Conservation (phyloP, 176 grass and related monocot species). For the Metroxylon sagu region DNA sequence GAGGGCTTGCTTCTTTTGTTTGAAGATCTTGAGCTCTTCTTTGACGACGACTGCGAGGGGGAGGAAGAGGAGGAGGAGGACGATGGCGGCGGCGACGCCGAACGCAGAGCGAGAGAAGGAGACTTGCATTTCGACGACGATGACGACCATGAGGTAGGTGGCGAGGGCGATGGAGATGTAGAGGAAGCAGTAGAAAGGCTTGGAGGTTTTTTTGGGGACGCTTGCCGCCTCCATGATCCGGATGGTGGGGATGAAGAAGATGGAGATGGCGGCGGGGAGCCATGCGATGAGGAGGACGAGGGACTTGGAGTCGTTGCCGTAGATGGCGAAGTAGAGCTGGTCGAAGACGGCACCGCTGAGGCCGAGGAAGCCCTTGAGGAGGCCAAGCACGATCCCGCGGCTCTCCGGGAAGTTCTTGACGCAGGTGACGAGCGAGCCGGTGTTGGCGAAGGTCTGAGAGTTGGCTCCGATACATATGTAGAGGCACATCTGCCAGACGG, state of each 20-base stretch:
- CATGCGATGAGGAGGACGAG: constrained; percentile 65
- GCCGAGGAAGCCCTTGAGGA: constrained; percentile 30
- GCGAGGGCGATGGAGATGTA: constrained; percentile 69
- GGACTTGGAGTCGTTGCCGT: constrained; percentile 68
- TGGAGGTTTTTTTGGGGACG: constrained; percentile 8
- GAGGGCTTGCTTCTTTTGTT: constrained; percentile 22
- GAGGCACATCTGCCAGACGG: constrained; percentile 60
- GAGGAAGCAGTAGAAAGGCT: constrained; percentile 64
- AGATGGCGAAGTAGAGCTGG: constrained; percentile 38
- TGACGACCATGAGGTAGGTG: constrained; percentile 47
- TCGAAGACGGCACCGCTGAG: constrained; percentile 29
- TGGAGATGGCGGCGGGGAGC: constrained; percentile 61
- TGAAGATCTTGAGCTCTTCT: constrained; percentile 35
- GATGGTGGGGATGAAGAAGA: constrained; percentile 62
- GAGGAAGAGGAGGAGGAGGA: constrained; percentile 52
- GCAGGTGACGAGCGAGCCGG: constrained; percentile 60
- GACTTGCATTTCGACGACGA: constrained; percentile 40
- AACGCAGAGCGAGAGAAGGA: constrained; percentile 31
- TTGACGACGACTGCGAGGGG: constrained; percentile 51
- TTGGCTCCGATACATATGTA: constrained; percentile 72
- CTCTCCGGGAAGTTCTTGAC: constrained; percentile 77
- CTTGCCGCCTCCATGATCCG: constrained; percentile 38
- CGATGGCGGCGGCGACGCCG: constrained; percentile 21
- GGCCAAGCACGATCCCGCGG: constrained; percentile 63
- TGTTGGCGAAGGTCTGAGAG: constrained; percentile 69